Base-by-base conservation (phyloP, 2,329 filamentous ascomycete genomes). In the Colletotrichum brevisporum region DNA sequence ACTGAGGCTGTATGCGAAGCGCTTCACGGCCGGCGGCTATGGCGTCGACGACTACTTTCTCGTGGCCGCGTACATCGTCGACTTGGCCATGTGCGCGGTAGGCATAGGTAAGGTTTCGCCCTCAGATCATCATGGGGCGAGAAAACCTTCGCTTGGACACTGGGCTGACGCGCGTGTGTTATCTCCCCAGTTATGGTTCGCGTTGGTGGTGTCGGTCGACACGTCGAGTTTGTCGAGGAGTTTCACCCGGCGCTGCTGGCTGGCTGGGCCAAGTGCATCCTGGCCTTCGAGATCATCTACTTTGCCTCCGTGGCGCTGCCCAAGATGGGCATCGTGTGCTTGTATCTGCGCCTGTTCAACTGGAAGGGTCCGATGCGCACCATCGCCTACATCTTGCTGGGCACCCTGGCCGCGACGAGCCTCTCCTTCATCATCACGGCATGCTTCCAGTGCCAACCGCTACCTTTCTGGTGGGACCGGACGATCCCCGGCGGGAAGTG, bases 361-460 rank as follows among this genome's bases (percentile, higher is more conserved):
- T 77, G 75, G 72, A 72, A 57, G 16, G 73, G 73, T 3, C 21
- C 57, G 4, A 75, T 73, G 71, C 72, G 75, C 1, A 53, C 9
- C 18, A 51, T 39, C 0, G 72, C 75, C 2, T 70, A 68, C 48
- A 24, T 62, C n/a, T 39, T 77, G 31, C 67, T 77, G 43, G 70
- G 43, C 5, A 45, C 72, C 18, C 65, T 75, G 5, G 71, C 60
- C 15, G 69, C 72, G 8, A 76, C 73, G 1, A 71, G 71, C 41
- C n/a, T 75, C 16, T 68, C 72, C 13, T 71, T 77, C 43, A 61
- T 63, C 53, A 24, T 63, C 64, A 70, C 64, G 36, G 67, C 67
- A 3, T 69, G 67, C 2, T 79, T 84, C 57, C 81, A 84, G 63
- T 84, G 83, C 68, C 75, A 71, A 13, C 81, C 81, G 1, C 70